phyloP scores from a whole-genome alignment of 768 basidiomycete species.

The Krasilnikovozyma curviuscula region DNA sequence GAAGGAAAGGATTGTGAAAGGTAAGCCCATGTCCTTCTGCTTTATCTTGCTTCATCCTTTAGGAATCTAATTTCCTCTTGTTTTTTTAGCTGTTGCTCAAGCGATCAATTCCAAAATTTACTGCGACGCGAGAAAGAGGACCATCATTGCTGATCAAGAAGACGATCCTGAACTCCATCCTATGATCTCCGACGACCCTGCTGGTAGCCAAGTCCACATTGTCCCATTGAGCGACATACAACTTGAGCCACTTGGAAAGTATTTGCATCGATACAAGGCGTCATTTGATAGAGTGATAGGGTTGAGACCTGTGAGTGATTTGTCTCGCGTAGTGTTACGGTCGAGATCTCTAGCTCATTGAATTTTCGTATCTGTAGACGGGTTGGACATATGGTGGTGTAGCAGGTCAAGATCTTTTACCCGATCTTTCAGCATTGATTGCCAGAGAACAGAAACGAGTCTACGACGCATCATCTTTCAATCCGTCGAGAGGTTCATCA shows the following conservation, averaged over 20 bases:
- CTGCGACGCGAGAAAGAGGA: constrained; percentile 66
- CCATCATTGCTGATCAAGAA: constrained; percentile 37
- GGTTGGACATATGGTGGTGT: constrained; percentile 37
- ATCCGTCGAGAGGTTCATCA: constrained; percentile 51
- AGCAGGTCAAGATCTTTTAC: constrained; percentile 37
- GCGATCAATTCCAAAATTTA: constrained; percentile 66
- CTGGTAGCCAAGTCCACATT: constrained; percentile 58
- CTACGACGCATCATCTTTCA: constrained; percentile 52
- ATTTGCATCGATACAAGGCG: constrained; percentile 54
- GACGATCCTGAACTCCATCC: constrained; percentile 57
- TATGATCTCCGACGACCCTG: constrained; percentile 56
- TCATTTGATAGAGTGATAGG: constrained; percentile 54
- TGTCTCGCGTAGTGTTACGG: not conserved
- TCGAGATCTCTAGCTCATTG: constrained; percentile 1
- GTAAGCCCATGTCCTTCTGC: constrained; percentile 27
- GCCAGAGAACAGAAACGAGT: constrained; percentile 42
- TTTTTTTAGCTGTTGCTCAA: constrained; percentile 53
- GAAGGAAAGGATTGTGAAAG: constrained; percentile 94
- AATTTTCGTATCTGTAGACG: constrained; percentile 38
- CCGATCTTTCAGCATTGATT: constrained; percentile 51
- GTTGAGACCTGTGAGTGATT: constrained; percentile 61
- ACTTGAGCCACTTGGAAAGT: constrained; percentile 54
- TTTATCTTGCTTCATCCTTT: not conserved
- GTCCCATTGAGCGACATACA: constrained; percentile 55
- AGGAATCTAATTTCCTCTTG: not conserved